Percentiles rank a stretch among this genome's conserved stretches.
Evolutionary conservation across 139 green algal species (phyloP).

Genomic region (Chlamydomonas sphaeroides): DNA sequence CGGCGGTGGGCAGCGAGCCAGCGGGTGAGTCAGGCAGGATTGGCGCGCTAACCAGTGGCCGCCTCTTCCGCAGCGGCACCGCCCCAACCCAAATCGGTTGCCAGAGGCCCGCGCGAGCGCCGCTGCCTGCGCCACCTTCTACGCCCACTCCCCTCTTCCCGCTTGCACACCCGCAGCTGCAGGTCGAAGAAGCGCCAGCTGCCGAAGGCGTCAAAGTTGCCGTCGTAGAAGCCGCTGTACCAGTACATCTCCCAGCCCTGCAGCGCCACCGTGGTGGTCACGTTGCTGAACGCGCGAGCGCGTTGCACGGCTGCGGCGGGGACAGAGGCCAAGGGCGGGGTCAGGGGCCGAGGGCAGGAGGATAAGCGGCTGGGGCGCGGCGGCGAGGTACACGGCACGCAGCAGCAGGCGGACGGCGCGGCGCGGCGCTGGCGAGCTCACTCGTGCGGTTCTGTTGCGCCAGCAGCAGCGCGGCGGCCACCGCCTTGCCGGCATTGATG

Average conservation of each 20-base stretch:
- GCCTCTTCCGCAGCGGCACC: no score
- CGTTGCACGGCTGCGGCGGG: background rate
- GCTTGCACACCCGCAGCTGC: conserved; percentile 9
- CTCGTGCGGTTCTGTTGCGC: conserved; percentile 2
- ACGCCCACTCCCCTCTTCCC: no score
- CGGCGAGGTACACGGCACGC: no score
- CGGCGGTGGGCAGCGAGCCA: no score
- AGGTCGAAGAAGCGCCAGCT: background rate
- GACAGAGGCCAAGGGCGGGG: background rate
- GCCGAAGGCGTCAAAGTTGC: background rate
- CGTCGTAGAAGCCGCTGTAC: background rate
- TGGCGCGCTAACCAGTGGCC: no score
- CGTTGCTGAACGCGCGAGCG: background rate
- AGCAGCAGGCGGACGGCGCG: no score
- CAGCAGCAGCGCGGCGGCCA: conserved; percentile 2
- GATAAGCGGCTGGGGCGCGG: background rate
- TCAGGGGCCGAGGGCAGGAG: background rate
- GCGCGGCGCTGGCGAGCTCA: no score
- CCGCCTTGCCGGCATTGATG: conserved; percentile 18
- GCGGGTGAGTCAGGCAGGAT: no score
- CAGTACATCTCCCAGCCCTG: conserved; percentile 19
- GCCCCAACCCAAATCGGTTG: no score
- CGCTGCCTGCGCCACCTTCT: no score
- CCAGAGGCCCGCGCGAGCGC: no score
- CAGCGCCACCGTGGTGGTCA: background rate